Evolutionary conservation across 2,329 filamentous ascomycete genomes (phyloP).

Genomic region (Aspergillus sp.): DNA sequence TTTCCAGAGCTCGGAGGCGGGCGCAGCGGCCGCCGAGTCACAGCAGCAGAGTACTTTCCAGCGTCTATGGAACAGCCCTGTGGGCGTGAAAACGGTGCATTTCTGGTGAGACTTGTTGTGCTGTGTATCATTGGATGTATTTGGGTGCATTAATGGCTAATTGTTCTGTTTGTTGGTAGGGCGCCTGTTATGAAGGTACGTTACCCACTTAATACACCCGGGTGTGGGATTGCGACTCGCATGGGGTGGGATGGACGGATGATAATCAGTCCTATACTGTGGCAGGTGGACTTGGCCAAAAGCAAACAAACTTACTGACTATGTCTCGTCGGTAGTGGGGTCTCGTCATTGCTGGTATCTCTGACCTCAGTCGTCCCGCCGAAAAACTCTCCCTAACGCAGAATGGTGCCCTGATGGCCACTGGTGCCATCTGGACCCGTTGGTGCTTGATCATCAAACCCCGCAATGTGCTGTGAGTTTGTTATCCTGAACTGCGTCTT

Average conservation of each 20-base stretch:
- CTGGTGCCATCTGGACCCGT: slow-evolving; percentile 92
- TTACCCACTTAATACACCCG: neutral
- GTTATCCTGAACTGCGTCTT: neutral
- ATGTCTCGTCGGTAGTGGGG: slow-evolving; percentile 56
- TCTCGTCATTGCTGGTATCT: slow-evolving; percentile 82
- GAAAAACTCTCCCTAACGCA: slow-evolving; percentile 89
- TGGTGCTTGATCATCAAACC: slow-evolving; percentile 98
- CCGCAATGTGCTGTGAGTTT: slow-evolving; percentile 71
- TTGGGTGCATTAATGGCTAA: neutral
- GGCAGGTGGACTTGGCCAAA: slow-evolving; percentile 1
- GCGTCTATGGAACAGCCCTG: slow-evolving; percentile 73
- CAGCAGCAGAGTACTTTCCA: slow-evolving; percentile 51
- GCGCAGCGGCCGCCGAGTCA: slow-evolving; percentile 32
- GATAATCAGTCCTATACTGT: neutral
- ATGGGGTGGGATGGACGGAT: neutral
- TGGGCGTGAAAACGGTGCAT: slow-evolving; percentile 88
- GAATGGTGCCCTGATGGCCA: slow-evolving; percentile 81
- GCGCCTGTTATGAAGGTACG: slow-evolving; percentile 83
- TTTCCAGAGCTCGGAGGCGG: slow-evolving; percentile 61
- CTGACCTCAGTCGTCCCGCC: slow-evolving; percentile 83
- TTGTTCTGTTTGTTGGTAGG: slow-evolving; percentile 41
- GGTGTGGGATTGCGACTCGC: too few species aligned
- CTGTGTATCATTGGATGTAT: too few species aligned
- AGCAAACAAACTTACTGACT: too few species aligned
- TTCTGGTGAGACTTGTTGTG: slow-evolving; percentile 62